Evolutionary conservation across 805 yeast species (phyloP), one percentile per base, ranked within the genome.

Genomic region (Yarrowia osloensis): DNA sequence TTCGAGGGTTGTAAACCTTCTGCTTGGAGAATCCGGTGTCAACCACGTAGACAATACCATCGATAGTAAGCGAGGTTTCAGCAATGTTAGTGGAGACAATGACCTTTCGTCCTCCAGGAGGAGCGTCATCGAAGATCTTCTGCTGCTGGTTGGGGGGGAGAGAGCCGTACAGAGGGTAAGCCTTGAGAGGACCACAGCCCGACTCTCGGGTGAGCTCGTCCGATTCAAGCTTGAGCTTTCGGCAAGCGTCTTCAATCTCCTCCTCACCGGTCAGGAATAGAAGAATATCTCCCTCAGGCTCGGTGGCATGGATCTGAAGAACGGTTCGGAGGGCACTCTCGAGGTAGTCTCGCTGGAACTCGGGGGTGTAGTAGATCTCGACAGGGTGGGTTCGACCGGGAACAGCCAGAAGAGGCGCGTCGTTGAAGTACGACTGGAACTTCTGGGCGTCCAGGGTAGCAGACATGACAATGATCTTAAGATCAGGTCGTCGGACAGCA

Each of bases 301-400:
- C 98, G 26, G 97, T 91, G 29, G 97, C 97, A 79, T 95, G 99
- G 70, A 94, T 95, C 78, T 94, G 98, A 70, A 95, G 80, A 11
- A 94, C 98, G 0, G 98, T 95, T 71, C 98, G 84, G 68, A 95
- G 91, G 1, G 98, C 97, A 28, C 97, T 91, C 75, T 94, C 98
- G 72, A 94, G 79, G 75, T 94, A 94, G 76, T 94, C 98, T 72
- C 95, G 86, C 80, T 95, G 98, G 75, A 88, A 92, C 77, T 95
- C 98, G 21, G 98, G 97, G 0, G 99, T 95, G 77, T 95, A 94
- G 78, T 91, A 94, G 67, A 94, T 89, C 77, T 95, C 99, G 55
- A 94, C 99, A 0, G 98, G 98, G 75, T 87, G 95, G 1, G 99
- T 95, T 84, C 99, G 87, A 74, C 99, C 99, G 1, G 98, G 98